Base-by-base conservation (phyloP, 768 basidiomycete species). In the Saitozyma sp. region DNA sequence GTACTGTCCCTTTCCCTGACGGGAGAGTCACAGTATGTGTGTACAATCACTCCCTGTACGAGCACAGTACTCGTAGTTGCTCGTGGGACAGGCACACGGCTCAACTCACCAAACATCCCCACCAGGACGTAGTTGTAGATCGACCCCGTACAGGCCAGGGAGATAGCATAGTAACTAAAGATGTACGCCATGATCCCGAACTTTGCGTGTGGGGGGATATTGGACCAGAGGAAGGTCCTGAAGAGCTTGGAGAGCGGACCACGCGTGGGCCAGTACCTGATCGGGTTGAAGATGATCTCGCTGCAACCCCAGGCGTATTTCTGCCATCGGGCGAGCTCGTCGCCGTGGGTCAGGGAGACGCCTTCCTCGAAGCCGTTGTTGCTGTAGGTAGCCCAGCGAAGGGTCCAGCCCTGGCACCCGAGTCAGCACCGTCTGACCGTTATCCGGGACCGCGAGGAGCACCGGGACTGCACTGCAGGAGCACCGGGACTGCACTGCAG, bases 261-360 rank as follows among this genome's bases (percentile, higher is more conserved):
- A 63, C 84, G 79, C 58, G 81, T 82, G 84, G 86, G 88, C 91
- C 91, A 93, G 20, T 86, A 76, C 56, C 85, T 83, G 62, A 93
- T 69, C 0, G 92, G 92, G 72, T 92, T 87, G 84, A 94, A 93
- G 63, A 92, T 84, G 56, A 94, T 83, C 79, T 81, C 81, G 40
- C 69, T 69, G 39, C 17, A 9, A 11, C 74, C 72, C 58, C 62
- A 76, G 17, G 71, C 71, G 56, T 78, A 79, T 66, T 93, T 95
- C 64, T 93, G 90, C 92, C 92, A 95, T 3, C 92, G 79, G 69
- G 92, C 92, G 8, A 95, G 81, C 77, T 95, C 92, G 70, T 95
- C 92, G 53, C 91, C 90, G 58, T 86, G 87, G 0, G 92, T 92
- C n/a, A 95, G 81, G 0, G 88, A 89, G 19, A 95, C 92, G 66